Conservation (phyloP, 2,329 filamentous ascomycete genomes). For the Colletotrichum scovillei region DNA sequence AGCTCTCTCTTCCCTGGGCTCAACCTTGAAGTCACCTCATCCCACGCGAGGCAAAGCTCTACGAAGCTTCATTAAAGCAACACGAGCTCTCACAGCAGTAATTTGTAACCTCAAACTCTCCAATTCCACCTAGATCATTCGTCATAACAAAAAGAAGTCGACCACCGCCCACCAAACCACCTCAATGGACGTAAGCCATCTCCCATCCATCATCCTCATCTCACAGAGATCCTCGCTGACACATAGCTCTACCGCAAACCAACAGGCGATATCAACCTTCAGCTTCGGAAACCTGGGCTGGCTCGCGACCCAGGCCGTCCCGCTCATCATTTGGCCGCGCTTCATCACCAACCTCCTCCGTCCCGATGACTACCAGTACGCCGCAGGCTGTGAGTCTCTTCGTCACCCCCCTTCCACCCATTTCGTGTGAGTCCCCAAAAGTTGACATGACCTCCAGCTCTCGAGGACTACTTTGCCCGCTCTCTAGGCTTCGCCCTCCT, state of each 20-base stretch:
- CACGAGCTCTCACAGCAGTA: neutral
- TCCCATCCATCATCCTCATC: neutral
- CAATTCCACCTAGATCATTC: neutral
- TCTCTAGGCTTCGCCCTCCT: constrained; percentile 76
- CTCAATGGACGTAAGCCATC: constrained; percentile 43
- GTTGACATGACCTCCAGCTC: constrained; percentile 49
- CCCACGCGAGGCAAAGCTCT: neutral
- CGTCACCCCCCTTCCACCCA: neutral
- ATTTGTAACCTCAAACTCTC: too few species aligned
- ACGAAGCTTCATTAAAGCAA: neutral
- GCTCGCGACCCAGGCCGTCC: constrained; percentile 59
- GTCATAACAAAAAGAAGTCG: neutral
- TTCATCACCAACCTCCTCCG: constrained; percentile 59
- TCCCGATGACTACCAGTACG: constrained; percentile 39
- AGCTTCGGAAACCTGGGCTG: constrained; percentile 63
- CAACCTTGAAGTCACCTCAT: constrained; percentile 12
- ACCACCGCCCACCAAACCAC: neutral
- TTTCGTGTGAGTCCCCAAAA: neutral
- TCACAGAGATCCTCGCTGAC: neutral
- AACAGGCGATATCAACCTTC: constrained; percentile 61
- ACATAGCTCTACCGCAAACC: neutral
- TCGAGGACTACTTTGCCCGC: constrained; percentile 81
- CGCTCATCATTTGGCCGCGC: constrained; percentile 59
- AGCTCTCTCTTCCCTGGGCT: neutral
- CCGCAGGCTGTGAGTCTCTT: constrained; percentile 44